Percentiles rank a stretch among this genome's conserved stretches.
phyloP scores from a whole-genome alignment of 768 basidiomycete genomes.

The Tephrocybe sp. region DNA sequence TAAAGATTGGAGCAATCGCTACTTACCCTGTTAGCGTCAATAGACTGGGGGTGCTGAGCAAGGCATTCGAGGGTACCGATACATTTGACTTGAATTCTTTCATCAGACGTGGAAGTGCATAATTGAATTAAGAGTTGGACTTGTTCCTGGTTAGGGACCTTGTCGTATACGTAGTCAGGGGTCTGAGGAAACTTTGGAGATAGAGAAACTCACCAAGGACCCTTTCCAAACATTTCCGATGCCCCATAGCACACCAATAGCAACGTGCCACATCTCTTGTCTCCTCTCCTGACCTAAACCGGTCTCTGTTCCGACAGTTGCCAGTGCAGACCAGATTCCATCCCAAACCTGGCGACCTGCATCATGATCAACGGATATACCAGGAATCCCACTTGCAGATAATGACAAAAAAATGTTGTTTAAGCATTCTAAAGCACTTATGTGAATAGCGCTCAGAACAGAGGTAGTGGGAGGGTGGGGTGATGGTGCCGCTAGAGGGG shows the following conservation, averaged over 20 bases:
- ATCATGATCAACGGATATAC: slow-evolving; percentile 40
- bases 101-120: slow-evolving; percentile 53
- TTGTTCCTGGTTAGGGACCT: slow-evolving; percentile 62
- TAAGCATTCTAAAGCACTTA: slow-evolving; percentile 84
- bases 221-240: slow-evolving; percentile 76
- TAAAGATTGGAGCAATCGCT: neutral
- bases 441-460: slow-evolving; percentile 77
- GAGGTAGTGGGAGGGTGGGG: slow-evolving; percentile 88
- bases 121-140: slow-evolving; percentile 64
- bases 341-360: slow-evolving; percentile 60
- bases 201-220: slow-evolving; percentile 43
- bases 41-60: slow-evolving; percentile 62
- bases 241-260: slow-evolving; percentile 85
- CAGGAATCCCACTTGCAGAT: slow-evolving; percentile 42
- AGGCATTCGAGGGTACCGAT: slow-evolving; percentile 86
- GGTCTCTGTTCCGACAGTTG: slow-evolving; percentile 54
- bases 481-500: slow-evolving; percentile 65
- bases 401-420: slow-evolving; percentile 86
- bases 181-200: neutral
- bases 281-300: slow-evolving; percentile 65
- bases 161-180: neutral
- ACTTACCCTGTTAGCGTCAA: slow-evolving; percentile 64
- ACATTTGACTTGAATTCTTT: slow-evolving; percentile 64
- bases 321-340: slow-evolving; percentile 61
- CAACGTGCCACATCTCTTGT: slow-evolving; percentile 75